Conservation (phyloP, 2,329 filamentous ascomycete genomes). For the Calonectria leucothoes region DNA sequence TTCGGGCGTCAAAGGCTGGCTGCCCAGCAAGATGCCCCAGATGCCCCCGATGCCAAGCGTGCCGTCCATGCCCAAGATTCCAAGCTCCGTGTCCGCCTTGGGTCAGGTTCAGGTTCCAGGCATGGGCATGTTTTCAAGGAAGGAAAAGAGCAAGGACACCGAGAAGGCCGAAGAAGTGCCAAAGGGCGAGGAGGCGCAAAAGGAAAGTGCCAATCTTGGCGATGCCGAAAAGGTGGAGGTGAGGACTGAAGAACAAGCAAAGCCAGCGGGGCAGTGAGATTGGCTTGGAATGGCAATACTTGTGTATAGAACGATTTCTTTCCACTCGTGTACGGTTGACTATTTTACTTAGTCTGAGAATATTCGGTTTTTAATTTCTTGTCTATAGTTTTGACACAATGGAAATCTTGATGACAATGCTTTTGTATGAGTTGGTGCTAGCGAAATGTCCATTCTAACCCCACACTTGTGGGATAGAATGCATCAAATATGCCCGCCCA, state of each 20-base stretch:
- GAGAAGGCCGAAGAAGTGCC: constrained; percentile 12
- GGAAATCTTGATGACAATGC: too few relatives aligned
- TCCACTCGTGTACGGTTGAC: too few relatives aligned
- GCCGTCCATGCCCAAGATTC: constrained; percentile 41
- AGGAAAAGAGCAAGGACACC: constrained; percentile 10
- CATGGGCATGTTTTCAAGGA: constrained; percentile 46
- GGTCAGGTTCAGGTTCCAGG: constrained; percentile 31
- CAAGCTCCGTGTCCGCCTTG: constrained; percentile 44
- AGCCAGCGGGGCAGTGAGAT: background rate
- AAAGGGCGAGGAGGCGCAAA: background rate
- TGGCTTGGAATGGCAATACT: background rate
- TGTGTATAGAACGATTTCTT: background rate
- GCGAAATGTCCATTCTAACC: too few relatives aligned
- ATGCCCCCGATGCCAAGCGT: constrained; percentile 50
- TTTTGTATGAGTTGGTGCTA: too few relatives aligned
- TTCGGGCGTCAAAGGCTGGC: constrained; percentile 53
- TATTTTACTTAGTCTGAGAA: too few relatives aligned
- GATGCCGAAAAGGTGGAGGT: background rate
- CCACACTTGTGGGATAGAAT: too few relatives aligned
- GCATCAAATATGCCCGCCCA: too few relatives aligned
- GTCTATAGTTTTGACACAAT: too few relatives aligned
- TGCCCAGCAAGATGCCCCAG: constrained; percentile 54
- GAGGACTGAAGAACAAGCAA: background rate
- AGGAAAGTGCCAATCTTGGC: background rate
- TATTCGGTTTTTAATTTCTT: too few relatives aligned